Evolutionary conservation across 1,284 basidiomycete genomes (phyloP).

Genomic region (Salmacisia buchloeana): DNA sequence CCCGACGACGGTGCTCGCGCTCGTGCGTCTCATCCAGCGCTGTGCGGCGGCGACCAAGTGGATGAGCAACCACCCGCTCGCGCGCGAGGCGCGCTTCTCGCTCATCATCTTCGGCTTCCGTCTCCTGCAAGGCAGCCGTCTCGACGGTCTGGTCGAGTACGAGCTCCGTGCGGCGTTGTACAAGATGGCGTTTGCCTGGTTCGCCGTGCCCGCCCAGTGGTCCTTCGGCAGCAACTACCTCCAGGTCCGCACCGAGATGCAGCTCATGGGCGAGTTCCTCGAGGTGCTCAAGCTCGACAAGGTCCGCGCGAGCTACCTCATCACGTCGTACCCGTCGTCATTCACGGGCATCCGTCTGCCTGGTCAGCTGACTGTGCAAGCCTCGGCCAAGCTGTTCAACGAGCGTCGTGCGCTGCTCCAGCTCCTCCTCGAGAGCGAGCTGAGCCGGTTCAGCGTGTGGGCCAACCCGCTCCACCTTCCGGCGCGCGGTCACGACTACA

Average conservation of each 20-base stretch:
- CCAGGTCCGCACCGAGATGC: conserved; percentile 82
- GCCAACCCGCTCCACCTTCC: conserved; percentile 75
- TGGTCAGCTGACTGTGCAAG: conserved; percentile 27
- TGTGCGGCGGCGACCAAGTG: conserved; percentile 25
- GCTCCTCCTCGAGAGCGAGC: conserved; percentile 83
- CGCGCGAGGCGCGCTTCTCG: conserved; percentile 81
- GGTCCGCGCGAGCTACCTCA: conserved; percentile 55
- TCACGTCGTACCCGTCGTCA: conserved; percentile 31
- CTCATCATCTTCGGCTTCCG: conserved; percentile 91
- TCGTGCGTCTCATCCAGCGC: conserved; percentile 75
- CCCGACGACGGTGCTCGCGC: conserved; percentile 75
- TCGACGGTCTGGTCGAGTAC: conserved; percentile 79
- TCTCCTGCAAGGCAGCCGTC: conserved; percentile 75
- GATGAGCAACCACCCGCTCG: conserved; percentile 80
- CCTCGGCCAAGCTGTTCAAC: conserved; percentile 20
- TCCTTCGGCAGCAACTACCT: conserved; percentile 85
- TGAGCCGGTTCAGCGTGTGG: conserved; percentile 82
- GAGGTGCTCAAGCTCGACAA: conserved; percentile 69
- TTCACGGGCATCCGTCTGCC: conserved; percentile 25
- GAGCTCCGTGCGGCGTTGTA: conserved; percentile 72
- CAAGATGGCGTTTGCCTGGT: conserved; percentile 80
- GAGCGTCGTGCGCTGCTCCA: conserved; percentile 55
- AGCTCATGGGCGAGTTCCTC: conserved; percentile 76
- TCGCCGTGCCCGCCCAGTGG: conserved; percentile 62
- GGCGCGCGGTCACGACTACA: conserved; percentile 58